These are phyloP conservation scores for Solanum chacoense DNA, from an alignment of 305 asterid genomes.

Conservation along the genomic window DNA sequence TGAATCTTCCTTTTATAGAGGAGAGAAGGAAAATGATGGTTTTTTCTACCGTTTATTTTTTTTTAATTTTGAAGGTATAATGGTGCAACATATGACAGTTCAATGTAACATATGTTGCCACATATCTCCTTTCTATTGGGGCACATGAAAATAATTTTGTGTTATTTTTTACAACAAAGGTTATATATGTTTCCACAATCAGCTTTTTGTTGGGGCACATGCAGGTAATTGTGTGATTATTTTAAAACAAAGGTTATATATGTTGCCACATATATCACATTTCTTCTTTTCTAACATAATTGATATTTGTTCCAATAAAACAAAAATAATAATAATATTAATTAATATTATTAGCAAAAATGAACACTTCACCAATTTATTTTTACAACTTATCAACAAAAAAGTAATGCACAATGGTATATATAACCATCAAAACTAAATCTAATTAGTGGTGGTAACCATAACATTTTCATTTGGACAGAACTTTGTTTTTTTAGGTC, in stretches of 20 bases:
- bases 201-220: not conserved
- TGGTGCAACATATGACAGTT: too few relatives aligned
- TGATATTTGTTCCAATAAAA: too few relatives aligned
- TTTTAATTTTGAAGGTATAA: not conserved
- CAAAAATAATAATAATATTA: too few relatives aligned
- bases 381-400: not conserved
- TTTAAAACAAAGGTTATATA: too few relatives aligned
- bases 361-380: not conserved
- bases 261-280: not conserved
- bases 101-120: not conserved
- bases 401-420: not conserved
- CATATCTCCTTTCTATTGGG: not conserved
- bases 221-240: not conserved
- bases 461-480: not conserved
- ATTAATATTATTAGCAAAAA: not conserved
- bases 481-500: not conserved
- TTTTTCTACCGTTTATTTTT: not conserved
- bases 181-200: not conserved
- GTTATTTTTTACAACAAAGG: not conserved
- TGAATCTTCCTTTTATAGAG: not conserved
- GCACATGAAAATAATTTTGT: too few relatives aligned
- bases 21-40: not conserved
- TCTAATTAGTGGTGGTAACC: not conserved
- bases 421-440: not conserved
- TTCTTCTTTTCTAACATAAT: not conserved